Conservation (phyloP, 2,329 filamentous ascomycete species). For the Periconia sp. region DNA sequence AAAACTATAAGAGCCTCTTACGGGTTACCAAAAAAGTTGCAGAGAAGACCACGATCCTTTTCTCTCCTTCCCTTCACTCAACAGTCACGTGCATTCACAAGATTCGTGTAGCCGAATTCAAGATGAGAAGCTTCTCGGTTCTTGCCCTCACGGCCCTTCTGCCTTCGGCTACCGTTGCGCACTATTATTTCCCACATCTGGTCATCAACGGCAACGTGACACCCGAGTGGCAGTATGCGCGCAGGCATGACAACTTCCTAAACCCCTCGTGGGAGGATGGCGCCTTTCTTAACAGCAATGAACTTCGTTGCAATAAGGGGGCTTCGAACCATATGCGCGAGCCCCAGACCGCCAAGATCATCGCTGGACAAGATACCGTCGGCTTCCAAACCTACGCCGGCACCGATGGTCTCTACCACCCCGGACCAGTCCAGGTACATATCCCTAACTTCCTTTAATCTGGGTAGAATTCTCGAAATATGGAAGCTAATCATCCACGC, state of each 20-base stretch:
- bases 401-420: not conserved
- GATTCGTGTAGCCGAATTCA: too few relatives aligned
- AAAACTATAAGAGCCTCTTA: too few relatives aligned
- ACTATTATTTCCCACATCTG: constrained; percentile 41
- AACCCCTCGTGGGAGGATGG: constrained; percentile 16
- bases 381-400: not conserved
- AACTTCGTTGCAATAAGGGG: constrained; percentile 41
- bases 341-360: not conserved
- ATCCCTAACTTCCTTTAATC: not conserved
- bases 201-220: constrained; percentile 36
- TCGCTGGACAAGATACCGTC: not conserved
- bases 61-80: too few relatives aligned
- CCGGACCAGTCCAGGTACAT: not conserved
- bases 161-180: too few relatives aligned
- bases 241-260: constrained; percentile 38
- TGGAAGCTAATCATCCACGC: too few relatives aligned
- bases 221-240: constrained; percentile 34
- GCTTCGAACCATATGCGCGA: constrained; percentile 8
- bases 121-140: too few relatives aligned
- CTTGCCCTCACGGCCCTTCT: too few relatives aligned
- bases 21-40: too few relatives aligned
- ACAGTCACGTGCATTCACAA: too few relatives aligned
- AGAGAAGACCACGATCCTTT: too few relatives aligned
- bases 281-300: constrained; percentile 19
- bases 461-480: not conserved